Base-by-base conservation (phyloP, 1,284 basidiomycete species). In the Cutaneotrichosporon daszewskae region DNA sequence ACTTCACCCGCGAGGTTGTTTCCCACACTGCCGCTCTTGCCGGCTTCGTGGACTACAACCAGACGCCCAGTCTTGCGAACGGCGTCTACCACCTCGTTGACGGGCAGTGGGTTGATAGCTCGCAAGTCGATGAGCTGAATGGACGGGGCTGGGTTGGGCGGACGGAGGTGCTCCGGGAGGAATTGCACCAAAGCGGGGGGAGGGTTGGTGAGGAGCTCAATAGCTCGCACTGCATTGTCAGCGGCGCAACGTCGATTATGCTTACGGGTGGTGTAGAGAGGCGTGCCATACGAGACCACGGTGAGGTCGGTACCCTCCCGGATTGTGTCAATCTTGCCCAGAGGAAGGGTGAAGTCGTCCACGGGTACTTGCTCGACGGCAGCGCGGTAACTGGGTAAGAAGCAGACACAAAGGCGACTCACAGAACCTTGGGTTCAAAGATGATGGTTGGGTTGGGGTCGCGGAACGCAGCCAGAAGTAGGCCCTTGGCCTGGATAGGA, bases 381-480 rank as follows among this genome's bases (percentile, higher is more conserved):
- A 22, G 62, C 60, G 22, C 62, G 54, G 45, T 65, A 64, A 28
- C 58, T 58, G 37, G 13, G 11, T 18, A 24, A 32, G 54, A 32
- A 54, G 53, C 25, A 14, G 28, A 17, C 32, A 25, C n/a, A n/a
- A n/a, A n/a, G n/a, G 5, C 26, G 18, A 58, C 58, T 45, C 40
- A 62, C 44, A 69, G 37, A 13, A 71, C 66, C 60, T 96, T 96
- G 10, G 91, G 91, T 69, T 96, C 91, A 77, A 96, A 85, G 68
- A 96, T 90, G 37, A 96, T 80, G 6, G 90, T 85, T 0, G 92
- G 92, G 60, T 94, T 92, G 0, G 87, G 86, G 62, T 95, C 90
- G 33, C 88, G 79, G 45, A 96, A 87, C 0, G 88, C 82, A 4
- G 81, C 79, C 5, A 94, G 76, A 7, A 96, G 73, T 2, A 96